Evolutionary conservation across 352 stramenopile species (phyloP).

Genomic region (Globisporangium barbulae): DNA sequence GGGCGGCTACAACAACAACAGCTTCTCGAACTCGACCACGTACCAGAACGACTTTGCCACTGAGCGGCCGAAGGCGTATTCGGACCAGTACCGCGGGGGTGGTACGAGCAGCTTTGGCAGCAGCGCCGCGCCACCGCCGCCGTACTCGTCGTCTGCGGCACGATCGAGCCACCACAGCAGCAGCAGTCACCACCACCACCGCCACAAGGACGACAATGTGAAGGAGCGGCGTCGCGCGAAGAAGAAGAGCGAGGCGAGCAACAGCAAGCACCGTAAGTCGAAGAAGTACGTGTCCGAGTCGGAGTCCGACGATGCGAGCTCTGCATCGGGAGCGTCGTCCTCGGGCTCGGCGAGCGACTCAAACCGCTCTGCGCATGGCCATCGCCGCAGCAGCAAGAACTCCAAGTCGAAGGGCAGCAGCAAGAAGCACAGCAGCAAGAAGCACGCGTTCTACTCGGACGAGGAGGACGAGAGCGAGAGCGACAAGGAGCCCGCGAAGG

Average conservation of each 20-base stretch:
- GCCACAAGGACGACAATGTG: constrained; percentile 16
- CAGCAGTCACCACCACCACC: constrained; percentile 13
- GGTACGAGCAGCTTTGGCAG: constrained; percentile 11
- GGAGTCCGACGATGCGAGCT: constrained; percentile 11
- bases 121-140: constrained; percentile 1
- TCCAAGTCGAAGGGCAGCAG: constrained; percentile 22
- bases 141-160: constrained; percentile 14
- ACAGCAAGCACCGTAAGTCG: constrained; percentile 39
- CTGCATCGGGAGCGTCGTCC: constrained; percentile 21
- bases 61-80: constrained; percentile 53
- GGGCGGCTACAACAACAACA: constrained; percentile 16
- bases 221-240: constrained; percentile 30
- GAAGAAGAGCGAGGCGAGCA: constrained; percentile 39
- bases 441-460: constrained; percentile 25
- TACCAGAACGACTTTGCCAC: constrained; percentile 79
- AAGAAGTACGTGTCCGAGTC: constrained; percentile 26
- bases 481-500: constrained; percentile 11
- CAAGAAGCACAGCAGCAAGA: constrained; percentile 34
- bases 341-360: constrained; percentile 28
- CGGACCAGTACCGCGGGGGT: constrained; percentile 21
- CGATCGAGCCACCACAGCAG: constrained; percentile 8
- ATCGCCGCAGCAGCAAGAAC: constrained; percentile 3
- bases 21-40: constrained; percentile 13
- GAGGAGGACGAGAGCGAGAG: constrained; percentile 17
- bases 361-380: constrained; percentile 9